Conservation (phyloP, 2,329 filamentous ascomycete species). For the Ciborinia camelliae region DNA sequence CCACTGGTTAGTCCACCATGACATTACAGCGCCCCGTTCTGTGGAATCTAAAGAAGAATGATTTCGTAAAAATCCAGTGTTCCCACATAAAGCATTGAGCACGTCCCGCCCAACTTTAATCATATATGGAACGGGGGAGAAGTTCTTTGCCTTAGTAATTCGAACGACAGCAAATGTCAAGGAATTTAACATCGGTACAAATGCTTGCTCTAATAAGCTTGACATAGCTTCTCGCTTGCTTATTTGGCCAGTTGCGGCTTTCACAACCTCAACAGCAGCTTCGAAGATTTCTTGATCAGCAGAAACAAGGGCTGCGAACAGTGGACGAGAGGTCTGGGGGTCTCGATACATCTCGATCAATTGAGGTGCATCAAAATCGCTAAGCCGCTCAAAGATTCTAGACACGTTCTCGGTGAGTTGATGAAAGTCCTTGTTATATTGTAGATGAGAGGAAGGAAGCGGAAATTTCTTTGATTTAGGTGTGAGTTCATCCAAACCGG, state of each 20-base stretch:
- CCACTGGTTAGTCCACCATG: slow-evolving; percentile 87
- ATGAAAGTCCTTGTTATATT: slow-evolving; percentile 73
- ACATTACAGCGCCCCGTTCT: slow-evolving; percentile 47
- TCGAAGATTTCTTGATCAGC: slow-evolving; percentile 76
- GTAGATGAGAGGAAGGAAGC: slow-evolving; percentile 54
- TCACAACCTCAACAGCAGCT: slow-evolving; percentile 76
- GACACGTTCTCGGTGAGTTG: slow-evolving; percentile 62
- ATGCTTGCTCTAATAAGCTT: slow-evolving; percentile 46
- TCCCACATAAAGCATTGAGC: slow-evolving; percentile 54
- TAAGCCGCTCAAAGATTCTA: slow-evolving; percentile 72
- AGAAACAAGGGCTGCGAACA: slow-evolving; percentile 78
- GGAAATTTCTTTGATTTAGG: slow-evolving; percentile 36
- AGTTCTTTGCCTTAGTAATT: slow-evolving; percentile 47
- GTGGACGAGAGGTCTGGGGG: slow-evolving; percentile 64
- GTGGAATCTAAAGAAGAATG: slow-evolving; percentile 26
- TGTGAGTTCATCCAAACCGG: slow-evolving; percentile 69
- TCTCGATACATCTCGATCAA: slow-evolving; percentile 68
- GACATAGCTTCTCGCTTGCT: slow-evolving; percentile 50
- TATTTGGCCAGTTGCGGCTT: slow-evolving; percentile 70
- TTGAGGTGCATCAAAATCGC: slow-evolving; percentile 68
- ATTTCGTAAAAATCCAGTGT: slow-evolving; percentile 47
- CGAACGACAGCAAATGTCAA: slow-evolving; percentile 44
- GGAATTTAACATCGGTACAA: slow-evolving; percentile 44
- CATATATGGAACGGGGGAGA: slow-evolving; percentile 56
- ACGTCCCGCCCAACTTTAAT: slow-evolving; percentile 57